These are phyloP conservation scores for Spirogloea muscicola DNA, from an alignment of 139 green algal genomes.

Conservation along the genomic window DNA sequence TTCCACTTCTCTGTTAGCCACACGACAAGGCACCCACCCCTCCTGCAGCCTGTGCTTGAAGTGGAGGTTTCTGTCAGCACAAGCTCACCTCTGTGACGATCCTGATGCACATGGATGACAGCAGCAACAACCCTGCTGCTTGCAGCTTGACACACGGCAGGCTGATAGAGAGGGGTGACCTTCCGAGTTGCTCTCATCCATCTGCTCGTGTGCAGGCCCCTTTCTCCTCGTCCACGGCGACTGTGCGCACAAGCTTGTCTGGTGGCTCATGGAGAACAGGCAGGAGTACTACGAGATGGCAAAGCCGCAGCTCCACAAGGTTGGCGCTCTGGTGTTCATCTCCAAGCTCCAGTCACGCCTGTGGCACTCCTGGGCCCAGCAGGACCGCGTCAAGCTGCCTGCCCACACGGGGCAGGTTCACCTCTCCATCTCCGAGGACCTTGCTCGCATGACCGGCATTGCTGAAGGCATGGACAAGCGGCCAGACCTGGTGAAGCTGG, in stretches of 20 bases:
- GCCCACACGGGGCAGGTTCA: neutral
- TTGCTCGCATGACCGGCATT: constrained; percentile 7
- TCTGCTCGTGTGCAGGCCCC: constrained; percentile 1
- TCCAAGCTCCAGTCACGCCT: neutral
- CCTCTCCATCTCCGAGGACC: constrained; percentile 8
- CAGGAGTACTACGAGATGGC: constrained; percentile 31
- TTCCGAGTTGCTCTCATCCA: no score
- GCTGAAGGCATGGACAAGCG: no score
- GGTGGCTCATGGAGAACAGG: constrained; percentile 40
- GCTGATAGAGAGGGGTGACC: no score
- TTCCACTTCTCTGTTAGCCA: neutral
- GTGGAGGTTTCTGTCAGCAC: no score
- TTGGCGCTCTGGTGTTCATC: constrained; percentile 19
- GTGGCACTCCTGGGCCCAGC: constrained; percentile 11
- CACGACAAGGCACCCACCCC: no score
- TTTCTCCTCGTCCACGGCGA: neutral
- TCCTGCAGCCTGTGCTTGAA: no score
- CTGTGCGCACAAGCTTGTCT: constrained; percentile 3
- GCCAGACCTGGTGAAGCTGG: neutral
- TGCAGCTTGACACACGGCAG: no score
- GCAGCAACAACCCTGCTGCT: no score
- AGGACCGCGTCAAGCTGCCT: neutral
- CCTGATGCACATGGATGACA: no score
- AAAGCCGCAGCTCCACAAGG: constrained; percentile 4
- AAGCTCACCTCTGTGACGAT: no score